Base-by-base conservation (phyloP, 768 basidiomycete genomes). In the Asterophora parasitica region DNA sequence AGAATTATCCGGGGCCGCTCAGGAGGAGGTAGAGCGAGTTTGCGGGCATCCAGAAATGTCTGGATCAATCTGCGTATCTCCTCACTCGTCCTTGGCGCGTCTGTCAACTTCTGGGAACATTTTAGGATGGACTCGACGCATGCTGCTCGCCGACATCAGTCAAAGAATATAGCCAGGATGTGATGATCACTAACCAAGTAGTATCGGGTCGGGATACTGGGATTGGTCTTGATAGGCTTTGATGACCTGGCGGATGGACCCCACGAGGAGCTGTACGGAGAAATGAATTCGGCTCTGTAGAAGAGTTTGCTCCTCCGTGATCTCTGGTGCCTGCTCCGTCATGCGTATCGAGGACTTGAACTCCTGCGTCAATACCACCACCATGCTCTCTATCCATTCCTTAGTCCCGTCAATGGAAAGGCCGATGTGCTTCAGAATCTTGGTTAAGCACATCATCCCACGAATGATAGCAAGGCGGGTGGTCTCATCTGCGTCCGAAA, bases 381-480 rank as follows among this genome's bases (percentile, higher is more conserved):
- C 68, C 59, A 92, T 83, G 10, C 82, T 80, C 2, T 68, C 68
- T 33, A 88, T 66, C 84, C 92, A 92, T 1, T 66, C 69, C 11
- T 81, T 65, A 5, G 85, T 72, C 3, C 76, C 73, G 13, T 72
- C 58, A 8, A 90, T 54, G 4, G 75, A 62, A 8, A 83, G 58
- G 1, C 62, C 58, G 32, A 81, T 75, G 26, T 79, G 77, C 16
- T 77, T 72, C 58, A 83, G 68, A 9, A 89, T 72, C 31, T 78
- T 76, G 1, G 77, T 78, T 37, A 91, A 74, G 59, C 84, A 79
- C 73, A 83, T 81, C 60, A 86, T 70, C 2, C 86, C 88, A 3
- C 85, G 79, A 39, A 96, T 79, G 50, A 81, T 77, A n/a, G 81
- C 81, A n/a, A 75, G 62, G 12, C 89, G 77, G 0, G 85, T 82